A percentile compares a stretch with the other conserved stretches of the same genome.
Evolutionary conservation across 2,329 filamentous ascomycete genomes (phyloP).

Genomic region (Neofusicoccum sp.): DNA sequence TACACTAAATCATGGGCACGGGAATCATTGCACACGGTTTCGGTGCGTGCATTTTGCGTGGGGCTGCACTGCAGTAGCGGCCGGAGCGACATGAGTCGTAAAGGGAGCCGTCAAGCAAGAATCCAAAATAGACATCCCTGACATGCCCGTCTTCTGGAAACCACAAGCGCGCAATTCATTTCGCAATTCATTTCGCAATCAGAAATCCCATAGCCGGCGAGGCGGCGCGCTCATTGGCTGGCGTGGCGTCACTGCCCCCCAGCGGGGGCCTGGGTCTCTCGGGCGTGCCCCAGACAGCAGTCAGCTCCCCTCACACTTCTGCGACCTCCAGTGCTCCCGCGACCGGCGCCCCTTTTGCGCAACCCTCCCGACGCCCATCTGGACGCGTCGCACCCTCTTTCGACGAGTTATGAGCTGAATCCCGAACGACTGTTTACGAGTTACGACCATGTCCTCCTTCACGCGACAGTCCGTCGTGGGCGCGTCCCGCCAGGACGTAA

Average conservation of each 20-base stretch:
- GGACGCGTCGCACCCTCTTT: not conserved
- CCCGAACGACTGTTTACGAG: not conserved
- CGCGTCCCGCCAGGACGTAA: conserved; percentile 51
- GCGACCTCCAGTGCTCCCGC: not conserved
- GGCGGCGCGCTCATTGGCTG: conserved; percentile 2
- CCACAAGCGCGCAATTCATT: not conserved
- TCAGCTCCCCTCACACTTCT: conserved; percentile 11
- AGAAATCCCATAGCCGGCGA: not conserved
- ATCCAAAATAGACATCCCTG: not conserved
- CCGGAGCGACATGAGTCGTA: not conserved
- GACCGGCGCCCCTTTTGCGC: not conserved
- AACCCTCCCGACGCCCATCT: not conserved
- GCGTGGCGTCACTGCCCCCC: not conserved
- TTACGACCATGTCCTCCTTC: conserved; percentile 30
- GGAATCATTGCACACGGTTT: not conserved
- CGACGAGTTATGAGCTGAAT: conserved; percentile 1
- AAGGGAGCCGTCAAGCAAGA: not conserved
- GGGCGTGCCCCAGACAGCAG: conserved; percentile 9
- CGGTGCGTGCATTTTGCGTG: no score
- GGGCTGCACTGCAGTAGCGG: no score
- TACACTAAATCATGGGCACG: not conserved
- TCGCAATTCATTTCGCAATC: not conserved
- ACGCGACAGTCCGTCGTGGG: conserved; percentile 35
- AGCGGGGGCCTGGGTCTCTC: not conserved
- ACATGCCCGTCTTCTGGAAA: not conserved